phyloP scores from a whole-genome alignment of 1,284 basidiomycete genomes.

The Cystobasidium slooffiae region DNA sequence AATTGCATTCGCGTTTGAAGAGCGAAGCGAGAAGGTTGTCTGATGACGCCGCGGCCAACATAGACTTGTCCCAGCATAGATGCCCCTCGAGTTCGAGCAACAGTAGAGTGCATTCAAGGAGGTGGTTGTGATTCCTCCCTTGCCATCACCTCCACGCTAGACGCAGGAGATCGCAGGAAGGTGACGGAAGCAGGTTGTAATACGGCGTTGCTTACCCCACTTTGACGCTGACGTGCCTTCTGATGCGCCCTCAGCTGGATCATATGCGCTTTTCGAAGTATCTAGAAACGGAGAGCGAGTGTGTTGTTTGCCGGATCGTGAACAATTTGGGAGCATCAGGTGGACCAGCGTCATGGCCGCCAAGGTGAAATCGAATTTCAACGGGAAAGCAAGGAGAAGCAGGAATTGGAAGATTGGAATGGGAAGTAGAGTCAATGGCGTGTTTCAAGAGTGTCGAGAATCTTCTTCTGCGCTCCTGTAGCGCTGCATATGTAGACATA shows the following conservation, averaged over 20 bases:
- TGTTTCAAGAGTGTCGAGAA: not conserved
- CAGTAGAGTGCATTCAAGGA: too few relatives aligned
- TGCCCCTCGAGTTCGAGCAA: too few relatives aligned
- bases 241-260: not conserved
- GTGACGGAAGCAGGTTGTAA: not conserved
- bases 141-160: too few relatives aligned
- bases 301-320: not conserved
- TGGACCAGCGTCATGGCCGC: not conserved
- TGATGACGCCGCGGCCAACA: too few relatives aligned
- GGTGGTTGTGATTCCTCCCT: too few relatives aligned
- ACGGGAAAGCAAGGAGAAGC: not conserved
- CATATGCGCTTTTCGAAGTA: not conserved
- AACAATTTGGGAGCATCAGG: not conserved
- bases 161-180: not conserved
- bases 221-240: not conserved
- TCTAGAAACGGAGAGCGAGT: not conserved
- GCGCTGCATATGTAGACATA: slow-evolving; percentile 7
- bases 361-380: not conserved
- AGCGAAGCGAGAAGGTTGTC: too few relatives aligned
- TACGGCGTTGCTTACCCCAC: slow-evolving; percentile 32
- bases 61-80: too few relatives aligned
- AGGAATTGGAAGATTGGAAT: slow-evolving; percentile 7
- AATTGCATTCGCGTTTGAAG: not conserved
- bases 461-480: not conserved
- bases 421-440: slow-evolving; percentile 21